Percentiles rank a stretch among this genome's conserved stretches.
These are phyloP conservation scores for Bassia scoparia DNA, from an alignment of 148 eudicot genomes.

Conservation along the genomic window DNA sequence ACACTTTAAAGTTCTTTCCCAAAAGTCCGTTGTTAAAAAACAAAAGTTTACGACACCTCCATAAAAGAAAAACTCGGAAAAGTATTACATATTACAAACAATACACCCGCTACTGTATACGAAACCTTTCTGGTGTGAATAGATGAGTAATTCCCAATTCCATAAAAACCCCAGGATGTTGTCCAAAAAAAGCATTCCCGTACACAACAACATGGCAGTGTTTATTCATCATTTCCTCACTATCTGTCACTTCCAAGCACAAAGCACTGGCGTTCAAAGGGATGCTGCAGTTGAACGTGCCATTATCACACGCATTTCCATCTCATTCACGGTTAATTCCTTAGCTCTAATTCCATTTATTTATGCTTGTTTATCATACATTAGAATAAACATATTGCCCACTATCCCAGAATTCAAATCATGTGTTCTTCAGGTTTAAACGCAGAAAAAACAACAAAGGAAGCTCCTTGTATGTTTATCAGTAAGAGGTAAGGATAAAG, in stretches of 20 bases:
- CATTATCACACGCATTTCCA: slow-evolving; percentile 21
- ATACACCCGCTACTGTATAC: no score
- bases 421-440: slow-evolving; percentile 33
- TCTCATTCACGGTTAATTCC: slow-evolving; percentile 38
- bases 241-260: slow-evolving; percentile 34
- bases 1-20: no score
- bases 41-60: no score
- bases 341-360: not conserved
- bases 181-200: no score
- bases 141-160: no score
- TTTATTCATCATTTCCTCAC: slow-evolving; percentile 39
- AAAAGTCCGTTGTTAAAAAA: no score
- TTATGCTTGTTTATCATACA: slow-evolving; percentile 9
- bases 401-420: slow-evolving; percentile 10
- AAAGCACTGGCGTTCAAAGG: slow-evolving; percentile 19
- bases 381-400: slow-evolving; percentile 16
- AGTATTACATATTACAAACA: no score
- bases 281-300: slow-evolving; percentile 20
- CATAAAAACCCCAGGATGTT: no score
- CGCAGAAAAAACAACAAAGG: slow-evolving; percentile 27
- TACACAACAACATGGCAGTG: no score
- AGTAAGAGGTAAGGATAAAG: slow-evolving; percentile 43
- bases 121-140: no score
- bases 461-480: slow-evolving; percentile 37
- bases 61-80: no score